These are phyloP conservation scores for Trichoderma sp. DNA, from an alignment of 2,329 filamentous ascomycete species.

Conservation along the genomic window DNA sequence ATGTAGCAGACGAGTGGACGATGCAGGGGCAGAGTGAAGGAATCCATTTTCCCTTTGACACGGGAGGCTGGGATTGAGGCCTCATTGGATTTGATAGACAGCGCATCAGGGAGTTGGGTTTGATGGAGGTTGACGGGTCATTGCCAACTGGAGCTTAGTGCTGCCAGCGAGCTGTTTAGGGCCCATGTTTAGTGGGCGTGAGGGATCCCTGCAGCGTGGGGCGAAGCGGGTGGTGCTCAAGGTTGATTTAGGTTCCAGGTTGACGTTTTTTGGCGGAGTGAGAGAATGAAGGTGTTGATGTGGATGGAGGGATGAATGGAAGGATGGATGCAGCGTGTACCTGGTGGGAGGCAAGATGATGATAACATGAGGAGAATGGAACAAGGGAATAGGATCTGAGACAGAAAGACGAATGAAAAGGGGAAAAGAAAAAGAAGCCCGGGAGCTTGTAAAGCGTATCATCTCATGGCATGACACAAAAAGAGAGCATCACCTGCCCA, in stretches of 20 bases:
- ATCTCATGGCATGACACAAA: background rate
- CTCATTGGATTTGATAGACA: background rate
- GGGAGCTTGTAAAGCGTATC: background rate
- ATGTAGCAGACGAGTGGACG: background rate
- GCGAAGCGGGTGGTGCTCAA: background rate
- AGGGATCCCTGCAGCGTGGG: background rate
- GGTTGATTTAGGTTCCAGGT: background rate
- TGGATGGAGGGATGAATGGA: background rate
- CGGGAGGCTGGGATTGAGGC: background rate
- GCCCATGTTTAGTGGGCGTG: background rate
- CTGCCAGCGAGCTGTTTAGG: constrained; percentile 16
- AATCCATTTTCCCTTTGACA: background rate
- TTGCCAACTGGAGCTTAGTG: constrained; percentile 16
- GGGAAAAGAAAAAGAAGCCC: background rate
- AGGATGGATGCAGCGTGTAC: no score
- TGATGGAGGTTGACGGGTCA: background rate
- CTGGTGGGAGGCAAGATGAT: no score
- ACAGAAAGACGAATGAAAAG: no score
- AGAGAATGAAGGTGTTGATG: background rate
- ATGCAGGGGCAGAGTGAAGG: background rate
- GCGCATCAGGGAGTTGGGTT: background rate
- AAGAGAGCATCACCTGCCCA: constrained; percentile 5
- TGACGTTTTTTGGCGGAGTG: background rate
- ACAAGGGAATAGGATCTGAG: no score
- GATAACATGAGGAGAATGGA: no score